phyloP scores from a whole-genome alignment of 768 basidiomycete species.

The Hericium erinaceus region DNA sequence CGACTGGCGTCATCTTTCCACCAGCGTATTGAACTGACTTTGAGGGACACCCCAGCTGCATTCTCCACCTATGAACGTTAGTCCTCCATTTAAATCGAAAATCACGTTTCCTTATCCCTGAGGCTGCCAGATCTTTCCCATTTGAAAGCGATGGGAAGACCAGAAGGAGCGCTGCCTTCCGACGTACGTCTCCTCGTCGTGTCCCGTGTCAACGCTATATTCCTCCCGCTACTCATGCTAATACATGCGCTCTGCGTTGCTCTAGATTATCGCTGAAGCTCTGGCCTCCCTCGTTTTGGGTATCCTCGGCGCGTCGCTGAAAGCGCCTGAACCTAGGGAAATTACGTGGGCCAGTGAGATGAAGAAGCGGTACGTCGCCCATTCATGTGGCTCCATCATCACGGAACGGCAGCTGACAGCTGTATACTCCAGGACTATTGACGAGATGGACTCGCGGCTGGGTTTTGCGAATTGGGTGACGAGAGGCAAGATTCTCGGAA shows the following conservation, averaged over 20 bases:
- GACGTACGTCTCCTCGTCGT: slow-evolving; percentile 35
- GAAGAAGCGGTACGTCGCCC: slow-evolving; percentile 54
- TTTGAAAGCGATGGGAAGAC: slow-evolving; percentile 65
- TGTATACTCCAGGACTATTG: slow-evolving; percentile 7
- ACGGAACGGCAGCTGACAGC: not conserved
- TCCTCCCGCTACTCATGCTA: not conserved
- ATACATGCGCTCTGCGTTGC: too few species aligned
- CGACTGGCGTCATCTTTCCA: not conserved
- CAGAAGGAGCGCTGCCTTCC: slow-evolving; percentile 54
- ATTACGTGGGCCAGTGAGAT: slow-evolving; percentile 89
- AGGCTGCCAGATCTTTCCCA: slow-evolving; percentile 54
- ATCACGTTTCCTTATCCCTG: not conserved
- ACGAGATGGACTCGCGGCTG: slow-evolving; percentile 15
- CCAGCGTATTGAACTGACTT: too few species aligned
- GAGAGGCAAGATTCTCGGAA: slow-evolving; percentile 9
- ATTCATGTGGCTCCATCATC: not conserved
- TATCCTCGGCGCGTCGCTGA: slow-evolving; percentile 63
- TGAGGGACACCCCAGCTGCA: slow-evolving; percentile 38
- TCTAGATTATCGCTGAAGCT: slow-evolving; percentile 60
- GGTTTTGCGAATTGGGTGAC: slow-evolving; percentile 13
- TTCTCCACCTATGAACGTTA: slow-evolving; percentile 76
- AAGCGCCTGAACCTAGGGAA: slow-evolving; percentile 60
- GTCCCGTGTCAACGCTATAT: not conserved
- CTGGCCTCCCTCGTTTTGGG: slow-evolving; percentile 56
- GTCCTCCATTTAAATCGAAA: slow-evolving; percentile 17